Evolutionary conservation across 148 eudicot species (phyloP).

Genomic region (Nyssa sinensis): DNA sequence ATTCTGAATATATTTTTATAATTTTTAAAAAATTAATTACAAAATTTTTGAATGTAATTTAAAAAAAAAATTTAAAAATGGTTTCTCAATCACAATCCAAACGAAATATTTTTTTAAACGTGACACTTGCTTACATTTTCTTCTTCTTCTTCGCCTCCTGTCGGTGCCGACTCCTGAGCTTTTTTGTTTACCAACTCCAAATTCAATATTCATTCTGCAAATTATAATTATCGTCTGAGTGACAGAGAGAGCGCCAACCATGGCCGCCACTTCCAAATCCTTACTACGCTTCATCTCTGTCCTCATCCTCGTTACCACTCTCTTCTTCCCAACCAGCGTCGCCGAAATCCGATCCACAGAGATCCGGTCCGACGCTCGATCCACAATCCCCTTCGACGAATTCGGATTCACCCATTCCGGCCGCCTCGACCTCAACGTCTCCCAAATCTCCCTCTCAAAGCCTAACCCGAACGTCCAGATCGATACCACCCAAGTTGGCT

Average conservation of each 20-base stretch:
- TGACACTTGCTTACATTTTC: too few relatives aligned
- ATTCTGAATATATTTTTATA: too few relatives aligned
- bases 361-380: constrained; percentile 43
- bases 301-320: constrained; percentile 12
- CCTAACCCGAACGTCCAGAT: constrained; percentile 19
- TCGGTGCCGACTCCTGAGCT: too few relatives aligned
- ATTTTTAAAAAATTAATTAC: too few relatives aligned
- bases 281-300: constrained; percentile 8
- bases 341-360: constrained; percentile 39
- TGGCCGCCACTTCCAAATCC: constrained; percentile 5
- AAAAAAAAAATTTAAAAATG: too few relatives aligned
- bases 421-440: constrained; percentile 45
- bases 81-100: too few relatives aligned
- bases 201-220: too few relatives aligned
- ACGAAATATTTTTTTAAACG: too few relatives aligned
- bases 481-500: constrained; percentile 48
- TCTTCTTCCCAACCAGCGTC: constrained; percentile 10
- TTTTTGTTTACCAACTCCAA: too few relatives aligned
- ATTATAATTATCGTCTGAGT: too few relatives aligned
- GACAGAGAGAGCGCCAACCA: constrained; percentile 1
- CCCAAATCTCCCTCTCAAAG: constrained; percentile 30
- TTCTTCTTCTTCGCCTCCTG: too few relatives aligned
- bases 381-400: constrained; percentile 54
- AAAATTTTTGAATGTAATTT: too few relatives aligned
- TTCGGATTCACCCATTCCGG: constrained; percentile 61